Percentiles rank a stretch among this genome's conserved stretches.
Conservation (phyloP, 148 eudicot genomes). For the Dianthus caryophyllus region DNA sequence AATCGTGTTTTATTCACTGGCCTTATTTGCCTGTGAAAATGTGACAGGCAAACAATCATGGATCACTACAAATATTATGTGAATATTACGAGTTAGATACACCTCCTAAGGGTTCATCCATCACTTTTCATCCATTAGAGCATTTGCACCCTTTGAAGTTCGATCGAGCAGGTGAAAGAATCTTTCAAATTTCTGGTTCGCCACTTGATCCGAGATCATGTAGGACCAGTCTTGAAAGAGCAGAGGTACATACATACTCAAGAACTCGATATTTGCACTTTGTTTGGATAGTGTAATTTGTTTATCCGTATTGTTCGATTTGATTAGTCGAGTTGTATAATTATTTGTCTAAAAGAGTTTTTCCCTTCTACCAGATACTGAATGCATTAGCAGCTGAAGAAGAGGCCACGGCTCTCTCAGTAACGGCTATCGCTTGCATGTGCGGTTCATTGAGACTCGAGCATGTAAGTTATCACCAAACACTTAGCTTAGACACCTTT, state of each 20-base stretch:
- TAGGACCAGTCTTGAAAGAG: conserved; percentile 66
- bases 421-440: conserved; percentile 72
- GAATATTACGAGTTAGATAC: conserved; percentile 60
- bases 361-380: conserved; percentile 41
- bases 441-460: conserved; percentile 91
- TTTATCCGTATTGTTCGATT: too few species aligned
- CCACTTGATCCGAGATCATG: conserved; percentile 63
- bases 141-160: conserved; percentile 86
- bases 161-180: conserved; percentile 57
- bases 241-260: conserved; percentile 77
- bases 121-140: conserved; percentile 83
- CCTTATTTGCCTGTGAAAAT: background rate
- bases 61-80: conserved; percentile 81
- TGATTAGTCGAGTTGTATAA: background rate
- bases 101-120: conserved; percentile 69
- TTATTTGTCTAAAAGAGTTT: conserved; percentile 2
- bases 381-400: conserved; percentile 69
- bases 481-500: conserved; percentile 10
- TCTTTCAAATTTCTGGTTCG: conserved; percentile 53
- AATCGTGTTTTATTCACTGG: background rate
- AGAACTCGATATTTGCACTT: background rate
- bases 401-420: conserved; percentile 81
- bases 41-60: conserved; percentile 66
- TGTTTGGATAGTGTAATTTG: too few species aligned
- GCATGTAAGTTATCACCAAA: conserved; percentile 49